Conservation (phyloP, 495 filamentous ascomycete species). For the Lasiosphaeris hirsuta region DNA sequence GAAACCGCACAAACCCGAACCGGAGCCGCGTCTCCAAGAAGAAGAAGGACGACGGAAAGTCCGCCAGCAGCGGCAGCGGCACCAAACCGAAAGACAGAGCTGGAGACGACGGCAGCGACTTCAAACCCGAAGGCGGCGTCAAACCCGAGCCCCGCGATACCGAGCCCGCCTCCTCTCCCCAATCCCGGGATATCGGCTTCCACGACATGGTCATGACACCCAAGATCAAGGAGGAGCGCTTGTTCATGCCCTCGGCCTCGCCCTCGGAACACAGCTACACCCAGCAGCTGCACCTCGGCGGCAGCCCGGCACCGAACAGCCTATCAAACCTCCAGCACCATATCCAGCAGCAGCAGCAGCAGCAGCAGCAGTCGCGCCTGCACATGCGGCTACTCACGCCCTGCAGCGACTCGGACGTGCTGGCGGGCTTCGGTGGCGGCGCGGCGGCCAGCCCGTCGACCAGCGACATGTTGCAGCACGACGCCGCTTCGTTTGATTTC, state of each 20-base stretch:
- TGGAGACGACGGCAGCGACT: conserved; percentile 12
- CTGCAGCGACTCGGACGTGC: conserved; percentile 42
- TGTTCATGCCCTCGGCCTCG: not conserved
- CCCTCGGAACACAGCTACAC: not conserved
- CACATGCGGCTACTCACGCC: conserved; percentile 41
- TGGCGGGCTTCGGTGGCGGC: not conserved
- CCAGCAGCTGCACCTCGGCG: conserved; percentile 8
- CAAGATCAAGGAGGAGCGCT: conserved; percentile 37
- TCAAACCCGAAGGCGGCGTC: conserved; percentile 29
- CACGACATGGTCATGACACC: conserved; percentile 11
- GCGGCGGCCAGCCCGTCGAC: conserved; percentile 15
- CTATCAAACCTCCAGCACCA: not conserved
- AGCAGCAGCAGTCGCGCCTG: conserved; percentile 14
- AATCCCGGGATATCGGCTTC: not conserved
- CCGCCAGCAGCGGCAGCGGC: not conserved
- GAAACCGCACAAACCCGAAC: conserved; percentile 35
- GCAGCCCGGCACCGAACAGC: conserved; percentile 9
- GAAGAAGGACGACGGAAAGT: conserved; percentile 32
- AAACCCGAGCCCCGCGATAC: conserved; percentile 21
- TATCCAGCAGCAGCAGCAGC: conserved; percentile 19
- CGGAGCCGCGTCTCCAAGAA: conserved; percentile 38
- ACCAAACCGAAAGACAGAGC: conserved; percentile 30
- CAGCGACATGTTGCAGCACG: conserved; percentile 29
- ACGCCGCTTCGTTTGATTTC: conserved; percentile 12
- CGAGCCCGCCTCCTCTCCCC: not conserved